Base-by-base conservation (phyloP, 78 protist genomes). In the Cavenderia fasciculata region DNA sequence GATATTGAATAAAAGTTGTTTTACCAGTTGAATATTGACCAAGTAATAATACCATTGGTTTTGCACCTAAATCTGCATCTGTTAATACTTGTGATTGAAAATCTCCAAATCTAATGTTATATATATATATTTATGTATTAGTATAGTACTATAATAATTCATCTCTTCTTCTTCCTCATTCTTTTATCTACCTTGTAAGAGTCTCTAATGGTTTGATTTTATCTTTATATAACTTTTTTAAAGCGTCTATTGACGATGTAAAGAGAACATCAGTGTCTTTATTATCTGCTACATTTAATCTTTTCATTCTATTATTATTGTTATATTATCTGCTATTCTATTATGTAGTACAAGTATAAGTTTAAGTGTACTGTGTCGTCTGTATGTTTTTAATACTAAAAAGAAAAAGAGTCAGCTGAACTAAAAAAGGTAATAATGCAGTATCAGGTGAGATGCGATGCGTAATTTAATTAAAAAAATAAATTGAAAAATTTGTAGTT, bases 11-110 rank as follows among this genome's bases (percentile, higher is more conserved):
- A 71, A 94, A 94, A 29, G 88, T 44, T 4, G 95, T 92, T 49
- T 94, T 94, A 33, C 94, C 94, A 31, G 94, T 90, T 14, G 94
- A 84, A 74, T 95, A 95, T 84, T 95, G 97, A n/a, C 97, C 97
- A n/a, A 95, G 36, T 21, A 94, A 66, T 57, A 94, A 76, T 8
- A 94, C 89, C 90, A 77, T 75, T 56, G 92, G 93, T n/a, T 91
- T 91, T 36, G 95, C 95, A 43, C 77, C 85, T 38, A 93, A 73
- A 77, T 93, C 95, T 21, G 87, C 34, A 34, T 93, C 93, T 29
- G 74, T 74, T 38, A 87, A 54, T 14, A 33, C 25, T 29, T 85
- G 93, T 68, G 72, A 43, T 49, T 41, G 41, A 23, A 87, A 87
- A 10, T 87, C 85, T n/a, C 74, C 86, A 56, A 74, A 70, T 29